Percentiles rank a stretch among this genome's conserved stretches.
phyloP scores from a whole-genome alignment of 2,329 filamentous ascomycete genomes.

The Microdochium trichocladiopsis region DNA sequence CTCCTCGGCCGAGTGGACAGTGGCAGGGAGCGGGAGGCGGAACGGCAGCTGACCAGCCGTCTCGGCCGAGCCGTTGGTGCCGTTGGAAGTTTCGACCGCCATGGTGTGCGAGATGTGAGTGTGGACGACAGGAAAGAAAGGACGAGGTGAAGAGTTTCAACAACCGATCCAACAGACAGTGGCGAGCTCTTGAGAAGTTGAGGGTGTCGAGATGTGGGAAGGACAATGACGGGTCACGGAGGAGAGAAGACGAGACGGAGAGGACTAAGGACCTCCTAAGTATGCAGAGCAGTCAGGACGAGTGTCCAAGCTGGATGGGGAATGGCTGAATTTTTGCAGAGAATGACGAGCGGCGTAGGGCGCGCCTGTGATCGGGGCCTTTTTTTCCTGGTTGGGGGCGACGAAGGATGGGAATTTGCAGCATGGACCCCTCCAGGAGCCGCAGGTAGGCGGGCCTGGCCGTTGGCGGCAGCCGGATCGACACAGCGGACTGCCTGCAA shows the following conservation, averaged over 20 bases:
- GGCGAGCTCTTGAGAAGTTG: no score
- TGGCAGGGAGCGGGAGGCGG: slow-evolving; percentile 17
- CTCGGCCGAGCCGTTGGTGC: slow-evolving; percentile 11
- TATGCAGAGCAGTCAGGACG: no score
- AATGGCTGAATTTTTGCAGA: not conserved
- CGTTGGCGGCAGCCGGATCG: not conserved
- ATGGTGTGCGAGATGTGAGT: not conserved
- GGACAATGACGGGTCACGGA: not conserved
- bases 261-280: no score
- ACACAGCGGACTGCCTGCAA: not conserved
- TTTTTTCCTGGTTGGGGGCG: not conserved
- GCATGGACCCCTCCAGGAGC: not conserved
- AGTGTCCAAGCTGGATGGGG: not conserved
- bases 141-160: no score
- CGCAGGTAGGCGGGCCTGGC: not conserved
- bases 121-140: no score
- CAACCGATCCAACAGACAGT: no score
- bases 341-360: not conserved
- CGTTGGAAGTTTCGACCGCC: slow-evolving; percentile 1
- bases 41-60: slow-evolving; percentile 9
- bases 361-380: not conserved
- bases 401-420: not conserved
- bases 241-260: not conserved
- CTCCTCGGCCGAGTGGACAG: slow-evolving; percentile 62
- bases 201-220: not conserved